Evolutionary conservation across 1,139 yeast species (phyloP).

Genomic region (Entelexis sorbosivorans): DNA sequence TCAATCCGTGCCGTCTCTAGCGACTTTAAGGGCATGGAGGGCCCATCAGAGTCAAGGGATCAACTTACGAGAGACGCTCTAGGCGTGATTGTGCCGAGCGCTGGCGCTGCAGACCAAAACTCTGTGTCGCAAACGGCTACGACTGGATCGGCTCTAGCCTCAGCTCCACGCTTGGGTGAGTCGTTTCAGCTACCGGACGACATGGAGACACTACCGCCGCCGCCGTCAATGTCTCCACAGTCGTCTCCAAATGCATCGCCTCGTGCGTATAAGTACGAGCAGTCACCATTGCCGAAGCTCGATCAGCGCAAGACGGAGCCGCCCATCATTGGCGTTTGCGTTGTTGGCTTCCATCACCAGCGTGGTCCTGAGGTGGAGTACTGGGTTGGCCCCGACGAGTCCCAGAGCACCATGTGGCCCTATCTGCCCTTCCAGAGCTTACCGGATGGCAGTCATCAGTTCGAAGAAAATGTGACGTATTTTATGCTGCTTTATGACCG

Average conservation of each 20-base stretch:
- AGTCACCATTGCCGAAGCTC: conserved; percentile 12
- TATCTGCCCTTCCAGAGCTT: conserved; percentile 85
- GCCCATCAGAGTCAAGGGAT: not conserved
- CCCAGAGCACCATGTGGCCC: conserved; percentile 56
- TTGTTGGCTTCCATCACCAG: conserved; percentile 88
- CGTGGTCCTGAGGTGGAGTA: conserved; percentile 93
- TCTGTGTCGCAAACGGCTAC: not conserved
- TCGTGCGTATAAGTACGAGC: conserved; percentile 16
- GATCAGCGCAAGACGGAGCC: conserved; percentile 10
- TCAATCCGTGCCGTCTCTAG: not conserved
- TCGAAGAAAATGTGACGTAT: conserved; percentile 85
- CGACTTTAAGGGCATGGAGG: not conserved
- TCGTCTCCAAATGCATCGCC: conserved; percentile 17
- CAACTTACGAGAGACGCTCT: too few species aligned
- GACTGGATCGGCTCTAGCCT: not conserved
- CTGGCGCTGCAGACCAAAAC: not conserved
- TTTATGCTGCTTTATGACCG: conserved; percentile 77
- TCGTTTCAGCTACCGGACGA: not conserved
- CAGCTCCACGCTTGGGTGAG: not conserved
- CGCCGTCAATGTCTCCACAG: not conserved
- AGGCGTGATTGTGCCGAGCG: too few species aligned
- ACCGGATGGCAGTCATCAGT: conserved; percentile 90
- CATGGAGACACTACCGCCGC: not conserved
- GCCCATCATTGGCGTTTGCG: conserved; percentile 57
- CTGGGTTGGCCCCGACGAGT: conserved; percentile 62